Base-by-base conservation (phyloP, 495 filamentous ascomycete genomes). In the Aspergillus nanangensis region DNA sequence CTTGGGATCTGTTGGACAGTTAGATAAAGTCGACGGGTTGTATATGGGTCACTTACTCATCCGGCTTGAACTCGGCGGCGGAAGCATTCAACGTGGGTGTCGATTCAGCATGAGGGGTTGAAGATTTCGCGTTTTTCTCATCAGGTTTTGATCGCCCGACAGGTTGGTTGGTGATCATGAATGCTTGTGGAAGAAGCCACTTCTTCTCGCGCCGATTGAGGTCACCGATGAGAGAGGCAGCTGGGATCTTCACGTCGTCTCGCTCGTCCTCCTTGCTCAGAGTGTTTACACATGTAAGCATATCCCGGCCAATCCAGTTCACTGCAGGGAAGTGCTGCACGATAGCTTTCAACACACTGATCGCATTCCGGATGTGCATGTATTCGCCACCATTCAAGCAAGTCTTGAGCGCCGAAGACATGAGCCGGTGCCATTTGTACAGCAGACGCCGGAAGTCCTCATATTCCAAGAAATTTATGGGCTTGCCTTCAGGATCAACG, bases 281-380 rank as follows among this genome's bases (percentile, higher is more conserved):
- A n/a, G 60, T 55, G 50, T 83, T 82, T 17, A 97, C 78, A 45
- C 77, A 77, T 36, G 72, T 72, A 14, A 84, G 62, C 57, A 94
- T 83, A 32, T 81, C 75, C 20, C 78, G 76, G 17, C 88, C 93
- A 70, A 91, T 89, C 72, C 87, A 91, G 54, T 93, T 91, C 35
- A 97, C 81, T 11, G 80, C 80, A 19, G 94, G 94, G 77, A 94
- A 97, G 55, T 81, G 73, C 22, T 86, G 79, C 24, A 84, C 75
- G 31, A 94, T 74, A 5, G 80, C 76, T 59, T 93, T 95, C 42
- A 96, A 73, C n/a, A 97, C 70, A 45, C 83, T 90, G 52, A 96
- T 94, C 24, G 90, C 88, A 59, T 99, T 99, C 10, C 89, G 81
- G 58, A 97, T 95, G 61, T 96, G 90, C 90, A 96, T 97, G 76